These are phyloP conservation scores for Phalaenopsis equestris DNA, from an alignment of 106 monocot genomes.

Conservation along the genomic window DNA sequence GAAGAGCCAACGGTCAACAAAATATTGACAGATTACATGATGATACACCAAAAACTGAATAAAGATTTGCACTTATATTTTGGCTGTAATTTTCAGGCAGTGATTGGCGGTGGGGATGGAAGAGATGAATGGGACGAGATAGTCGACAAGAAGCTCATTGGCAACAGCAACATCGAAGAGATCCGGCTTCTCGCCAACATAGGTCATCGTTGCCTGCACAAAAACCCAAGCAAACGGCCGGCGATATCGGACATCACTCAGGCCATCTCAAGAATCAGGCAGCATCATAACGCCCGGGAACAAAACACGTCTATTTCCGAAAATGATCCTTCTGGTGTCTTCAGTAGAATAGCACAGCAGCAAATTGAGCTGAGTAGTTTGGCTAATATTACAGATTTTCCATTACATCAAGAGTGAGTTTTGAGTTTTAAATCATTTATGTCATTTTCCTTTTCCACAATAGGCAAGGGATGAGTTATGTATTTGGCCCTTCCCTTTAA, in stretches of 20 bases:
- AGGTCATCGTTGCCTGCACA: conserved; percentile 66
- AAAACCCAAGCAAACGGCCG: conserved; percentile 65
- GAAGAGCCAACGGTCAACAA: too few relatives aligned
- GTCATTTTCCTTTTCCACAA: too few relatives aligned
- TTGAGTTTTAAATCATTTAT: too few relatives aligned
- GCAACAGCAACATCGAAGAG: conserved; percentile 34
- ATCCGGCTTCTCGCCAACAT: conserved; percentile 56
- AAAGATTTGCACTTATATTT: neutral
- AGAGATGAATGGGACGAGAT: conserved; percentile 84
- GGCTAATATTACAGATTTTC: conserved; percentile 28
- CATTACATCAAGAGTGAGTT: neutral
- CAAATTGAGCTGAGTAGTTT: conserved; percentile 58
- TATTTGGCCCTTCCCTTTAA: too few relatives aligned
- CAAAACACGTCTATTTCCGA: conserved; percentile 19
- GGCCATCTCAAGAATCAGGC: conserved; percentile 48
- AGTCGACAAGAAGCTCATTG: conserved; percentile 62
- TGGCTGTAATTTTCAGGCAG: conserved; percentile 45
- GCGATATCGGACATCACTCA: conserved; percentile 59
- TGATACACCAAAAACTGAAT: neutral
- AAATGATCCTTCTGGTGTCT: conserved; percentile 18
- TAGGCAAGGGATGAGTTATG: too few relatives aligned
- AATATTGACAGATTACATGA: too few relatives aligned
- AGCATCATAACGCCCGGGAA: conserved; percentile 17
- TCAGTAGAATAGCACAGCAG: conserved; percentile 53
- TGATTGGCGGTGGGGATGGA: conserved; percentile 54